phyloP scores from a whole-genome alignment of 2,329 filamentous ascomycete species.

The Penicillium sp. region DNA sequence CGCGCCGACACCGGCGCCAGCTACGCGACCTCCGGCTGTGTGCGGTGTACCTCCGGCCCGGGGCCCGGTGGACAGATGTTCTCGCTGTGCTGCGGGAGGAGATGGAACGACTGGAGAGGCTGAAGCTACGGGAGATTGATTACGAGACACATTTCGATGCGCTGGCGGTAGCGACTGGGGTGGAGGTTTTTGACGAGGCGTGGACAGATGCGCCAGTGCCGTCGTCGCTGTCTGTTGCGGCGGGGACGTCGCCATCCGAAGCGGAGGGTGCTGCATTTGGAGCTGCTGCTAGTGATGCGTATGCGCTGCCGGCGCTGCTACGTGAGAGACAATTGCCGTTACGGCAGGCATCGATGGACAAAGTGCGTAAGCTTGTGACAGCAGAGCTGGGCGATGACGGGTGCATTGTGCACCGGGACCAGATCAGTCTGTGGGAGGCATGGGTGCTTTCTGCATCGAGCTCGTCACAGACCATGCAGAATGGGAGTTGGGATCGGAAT shows the following conservation, averaged over 20 bases:
- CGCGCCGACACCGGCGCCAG: conserved; percentile 54
- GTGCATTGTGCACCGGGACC: conserved; percentile 31
- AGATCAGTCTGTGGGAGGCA: conserved; percentile 38
- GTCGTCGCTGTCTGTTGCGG: conserved; percentile 20
- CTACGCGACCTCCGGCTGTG: conserved; percentile 59
- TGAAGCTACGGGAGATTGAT: conserved; percentile 61
- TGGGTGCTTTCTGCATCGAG: conserved; percentile 37
- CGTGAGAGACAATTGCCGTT: conserved; percentile 9
- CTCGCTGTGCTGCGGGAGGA: conserved; percentile 56
- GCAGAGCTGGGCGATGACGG: conserved; percentile 41
- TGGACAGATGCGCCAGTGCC: conserved; percentile 3
- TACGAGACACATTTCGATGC: conserved; percentile 57
- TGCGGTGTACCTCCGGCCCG: conserved; percentile 60
- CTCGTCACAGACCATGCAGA: too few relatives aligned
- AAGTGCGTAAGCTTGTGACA: conserved; percentile 26
- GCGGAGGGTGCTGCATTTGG: too few relatives aligned
- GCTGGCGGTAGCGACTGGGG: conserved; percentile 23
- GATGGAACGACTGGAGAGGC: conserved; percentile 58
- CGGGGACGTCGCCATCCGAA: conserved; percentile 14
- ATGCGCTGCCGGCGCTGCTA: not conserved
- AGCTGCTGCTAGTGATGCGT: too few relatives aligned
- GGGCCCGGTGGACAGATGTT: conserved; percentile 60
- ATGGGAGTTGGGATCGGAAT: not conserved
- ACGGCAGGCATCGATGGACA: conserved; percentile 20
- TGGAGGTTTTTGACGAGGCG: conserved; percentile 17